Evolutionary conservation across 331 rosid genomes (phyloP).

Genomic region (Cydonia oblonga): DNA sequence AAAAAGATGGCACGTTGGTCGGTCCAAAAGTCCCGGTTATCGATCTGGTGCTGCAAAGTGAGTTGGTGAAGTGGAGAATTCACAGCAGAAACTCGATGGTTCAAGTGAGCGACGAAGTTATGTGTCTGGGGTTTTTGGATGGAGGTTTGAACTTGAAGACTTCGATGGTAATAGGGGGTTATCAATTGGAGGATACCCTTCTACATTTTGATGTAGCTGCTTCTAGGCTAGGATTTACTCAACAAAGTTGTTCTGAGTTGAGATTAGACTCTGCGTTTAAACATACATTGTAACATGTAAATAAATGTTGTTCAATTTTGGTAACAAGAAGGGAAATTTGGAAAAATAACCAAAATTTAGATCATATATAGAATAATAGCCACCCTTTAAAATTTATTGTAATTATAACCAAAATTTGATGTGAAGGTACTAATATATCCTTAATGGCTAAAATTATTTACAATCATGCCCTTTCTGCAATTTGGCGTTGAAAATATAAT

Average conservation of each 20-base stretch:
- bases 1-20: background rate
- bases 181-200: conserved; percentile 33
- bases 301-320: background rate
- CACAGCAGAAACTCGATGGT: conserved; percentile 41
- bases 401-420: too few relatives aligned
- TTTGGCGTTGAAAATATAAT: too few relatives aligned
- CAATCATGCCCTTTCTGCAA: too few relatives aligned
- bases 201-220: conserved; percentile 35
- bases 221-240: conserved; percentile 37
- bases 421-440: too few relatives aligned
- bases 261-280: background rate
- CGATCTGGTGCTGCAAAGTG: conserved; percentile 29
- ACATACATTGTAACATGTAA: background rate
- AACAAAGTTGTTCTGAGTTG: conserved; percentile 21
- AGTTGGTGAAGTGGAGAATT: conserved; percentile 26
- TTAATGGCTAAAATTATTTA: too few relatives aligned
- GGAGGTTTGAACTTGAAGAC: conserved; percentile 23
- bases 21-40: conserved; percentile 26
- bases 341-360: too few relatives aligned
- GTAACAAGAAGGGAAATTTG: too few relatives aligned
- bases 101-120: conserved; percentile 9
- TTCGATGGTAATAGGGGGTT: conserved; percentile 34
- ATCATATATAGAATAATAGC: too few relatives aligned
- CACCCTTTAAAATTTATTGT: too few relatives aligned
- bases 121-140: conserved; percentile 38